Base-by-base conservation (phyloP, 176 grass and related monocot species). In the Oryza glaberrima region DNA sequence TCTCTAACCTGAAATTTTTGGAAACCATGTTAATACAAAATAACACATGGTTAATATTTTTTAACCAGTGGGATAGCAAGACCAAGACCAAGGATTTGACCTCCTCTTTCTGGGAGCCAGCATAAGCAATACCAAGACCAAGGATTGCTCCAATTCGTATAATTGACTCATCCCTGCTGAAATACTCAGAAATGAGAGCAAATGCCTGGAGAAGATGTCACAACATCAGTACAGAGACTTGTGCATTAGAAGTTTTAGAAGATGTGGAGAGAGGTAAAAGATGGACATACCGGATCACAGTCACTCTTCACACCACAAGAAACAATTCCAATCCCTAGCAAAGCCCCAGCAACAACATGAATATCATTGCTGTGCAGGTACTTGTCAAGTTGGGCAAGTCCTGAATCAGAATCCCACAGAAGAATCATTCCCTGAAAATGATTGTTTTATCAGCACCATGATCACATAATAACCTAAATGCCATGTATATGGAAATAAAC, bases 61-160 rank as follows among this genome's bases (percentile, higher is more conserved):
- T 20, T 23, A 81, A 54, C 19, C n/a, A 81, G 4, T 70, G 66
- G 26, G 46, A 1, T 56, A 56, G 14, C 51, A 56, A 19, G 15
- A 56, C 5, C 11, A 19, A 56, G 51, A 19, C 51, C 14, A 19
- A 56, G 51, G 19, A 60, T 8, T 56, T 38, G 11, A 94, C 92
- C 86, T 94, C 92, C 0, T 94, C 92, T 88, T 91, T 91, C 60
- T 90, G 89, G 25, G 92, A 91, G 58, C 92, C 89, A 72, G 89
- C 92, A 87, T 94, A 94, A 79, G 92, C 87, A 83, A 94, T 94
- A 70, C 92, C 92, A 51, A 94, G 92, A 28, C 92, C 92, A 65
- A 94, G 76, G 65, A 94, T 94, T 73, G 92, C 87, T 13, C 92
- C 87, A 52, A 94, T 94, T 43, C 89, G 84, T 44, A 92, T 92